Base-by-base conservation (phyloP, 192 early-diverging fungal species). In the Coemansia guatemalensis region DNA sequence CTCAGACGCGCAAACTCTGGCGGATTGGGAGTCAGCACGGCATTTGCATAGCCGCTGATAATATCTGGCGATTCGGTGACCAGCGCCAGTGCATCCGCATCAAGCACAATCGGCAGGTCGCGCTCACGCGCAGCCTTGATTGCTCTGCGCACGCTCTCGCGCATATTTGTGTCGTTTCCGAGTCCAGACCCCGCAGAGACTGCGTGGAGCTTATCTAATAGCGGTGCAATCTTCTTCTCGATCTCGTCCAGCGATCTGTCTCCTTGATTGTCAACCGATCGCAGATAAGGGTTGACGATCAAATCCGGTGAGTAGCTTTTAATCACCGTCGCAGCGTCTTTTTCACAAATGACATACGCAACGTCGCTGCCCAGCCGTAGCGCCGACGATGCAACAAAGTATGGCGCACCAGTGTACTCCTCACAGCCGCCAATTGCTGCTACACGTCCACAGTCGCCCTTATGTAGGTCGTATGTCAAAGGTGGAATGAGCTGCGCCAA, bases 171-270 rank as follows among this genome's bases (percentile, higher is more conserved):
- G 66, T 97, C 90, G 24, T 93, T 83, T 11, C 91, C 93, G 29
- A 99, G 74, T 0, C 97, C 97, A 4, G 97, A 96, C 0, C 97
- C 97, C 14, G 97, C 79, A 1, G 96, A 85, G 24, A 98, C 69
- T 0, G 92, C 92, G 72, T 99, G 93, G 4, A 93, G 48, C 1
- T 93, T 84, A 18, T 82, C 65, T 39, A 96, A 71, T 8, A 93
- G 48, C 14, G 59, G 32, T 0, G 71, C 59, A 3, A 89, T 75
- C 27, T 77, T 84, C 20, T 72, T 68, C 8, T 83, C 74, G 8
- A 86, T 75, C 24, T 80, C 76, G 12, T 82, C 58, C 23, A 69
- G 33, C 20, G 59, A 35, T 5, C 53, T 56, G 26, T 60, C 56
- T 20, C 61, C 35, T 21, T 53, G 56, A 35, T 59, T 79, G 66